phyloP scores from a whole-genome alignment of 2,329 filamentous ascomycete species.

The Xylaria polymorpha region DNA sequence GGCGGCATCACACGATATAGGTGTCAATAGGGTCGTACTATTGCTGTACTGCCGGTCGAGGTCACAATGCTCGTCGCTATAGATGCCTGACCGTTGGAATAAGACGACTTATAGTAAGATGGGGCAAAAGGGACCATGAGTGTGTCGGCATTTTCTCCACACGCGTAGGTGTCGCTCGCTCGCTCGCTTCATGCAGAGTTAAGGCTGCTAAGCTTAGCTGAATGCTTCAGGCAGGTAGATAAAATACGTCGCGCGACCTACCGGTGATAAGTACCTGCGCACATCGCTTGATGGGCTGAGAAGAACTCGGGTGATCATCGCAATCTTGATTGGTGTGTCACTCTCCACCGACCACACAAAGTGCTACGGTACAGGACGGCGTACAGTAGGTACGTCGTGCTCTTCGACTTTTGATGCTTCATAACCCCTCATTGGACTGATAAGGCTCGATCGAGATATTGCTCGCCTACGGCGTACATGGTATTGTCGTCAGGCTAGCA shows the following conservation, averaged over 20 bases:
- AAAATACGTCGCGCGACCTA: not conserved
- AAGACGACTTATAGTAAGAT: not conserved
- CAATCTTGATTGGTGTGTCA: conserved; percentile 35
- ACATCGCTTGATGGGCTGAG: conserved; percentile 30
- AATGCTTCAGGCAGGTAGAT: conserved; percentile 35
- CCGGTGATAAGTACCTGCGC: conserved; percentile 9
- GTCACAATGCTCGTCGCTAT: not conserved
- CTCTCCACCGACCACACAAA: conserved; percentile 30
- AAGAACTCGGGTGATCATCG: conserved; percentile 28
- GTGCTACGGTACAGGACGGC: conserved; percentile 34
- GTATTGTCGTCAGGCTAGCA: conserved; percentile 33
- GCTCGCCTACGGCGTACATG: conserved; percentile 20
- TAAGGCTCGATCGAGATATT: conserved; percentile 35
- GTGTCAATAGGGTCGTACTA: conserved; percentile 28
- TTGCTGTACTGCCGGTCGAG: conserved; percentile 14
- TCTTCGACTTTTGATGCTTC: conserved; percentile 9
- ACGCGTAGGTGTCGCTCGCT: conserved; percentile 11
- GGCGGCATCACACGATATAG: conserved; percentile 27
- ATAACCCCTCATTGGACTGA: conserved; percentile 35
- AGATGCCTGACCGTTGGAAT: conserved; percentile 8
- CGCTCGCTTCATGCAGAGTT: conserved; percentile 29
- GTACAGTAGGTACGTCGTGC: conserved; percentile 16
- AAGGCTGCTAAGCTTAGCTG: conserved; percentile 36
- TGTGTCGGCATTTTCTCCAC: conserved; percentile 9
- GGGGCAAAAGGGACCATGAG: conserved; percentile 17